A percentile compares a stretch with the other conserved stretches of the same genome.
These are phyloP conservation scores for Rhizopogon parksii DNA, from an alignment of 1,284 basidiomycete species.

Conservation along the genomic window DNA sequence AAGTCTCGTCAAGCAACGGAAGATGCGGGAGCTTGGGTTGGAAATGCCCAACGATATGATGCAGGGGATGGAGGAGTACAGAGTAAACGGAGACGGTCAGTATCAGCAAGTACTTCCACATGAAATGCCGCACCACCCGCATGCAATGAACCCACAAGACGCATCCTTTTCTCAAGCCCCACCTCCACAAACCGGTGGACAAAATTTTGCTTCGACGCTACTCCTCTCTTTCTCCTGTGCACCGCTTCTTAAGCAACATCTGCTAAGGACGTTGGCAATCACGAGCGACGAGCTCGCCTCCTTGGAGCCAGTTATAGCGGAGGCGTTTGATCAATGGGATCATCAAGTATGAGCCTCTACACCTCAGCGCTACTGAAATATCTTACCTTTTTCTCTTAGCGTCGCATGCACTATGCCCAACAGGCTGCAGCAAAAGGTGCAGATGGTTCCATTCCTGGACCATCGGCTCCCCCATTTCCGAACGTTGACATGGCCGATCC, in stretches of 20 bases:
- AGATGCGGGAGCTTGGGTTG: conserved; percentile 68
- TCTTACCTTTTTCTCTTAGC: conserved; percentile 30
- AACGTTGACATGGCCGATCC: conserved; percentile 30
- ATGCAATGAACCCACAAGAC: conserved; percentile 30
- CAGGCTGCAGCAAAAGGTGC: conserved; percentile 34
- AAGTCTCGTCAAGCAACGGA: conserved; percentile 64
- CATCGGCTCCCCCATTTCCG: conserved; percentile 30
- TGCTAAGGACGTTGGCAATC: conserved; percentile 64
- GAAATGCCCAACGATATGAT: conserved; percentile 67
- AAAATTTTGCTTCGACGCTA: conserved; percentile 66
- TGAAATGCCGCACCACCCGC: conserved; percentile 37
- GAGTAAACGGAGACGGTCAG: conserved; percentile 49
- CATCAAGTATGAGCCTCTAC: conserved; percentile 45
- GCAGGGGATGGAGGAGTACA: conserved; percentile 55
- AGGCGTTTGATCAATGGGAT: conserved; percentile 79
- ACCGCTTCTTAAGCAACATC: conserved; percentile 63
- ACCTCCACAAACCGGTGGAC: conserved; percentile 41
- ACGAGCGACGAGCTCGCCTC: conserved; percentile 71
- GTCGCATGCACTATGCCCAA: conserved; percentile 59
- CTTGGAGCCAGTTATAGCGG: conserved; percentile 69
- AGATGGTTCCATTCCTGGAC: conserved; percentile 31
- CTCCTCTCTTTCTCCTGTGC: conserved; percentile 66
- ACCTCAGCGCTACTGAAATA: not conserved
- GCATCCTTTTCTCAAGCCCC: conserved; percentile 43
- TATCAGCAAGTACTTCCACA: conserved; percentile 51